Base-by-base conservation (phyloP, 768 basidiomycete genomes). In the Kwoniella europaea region DNA sequence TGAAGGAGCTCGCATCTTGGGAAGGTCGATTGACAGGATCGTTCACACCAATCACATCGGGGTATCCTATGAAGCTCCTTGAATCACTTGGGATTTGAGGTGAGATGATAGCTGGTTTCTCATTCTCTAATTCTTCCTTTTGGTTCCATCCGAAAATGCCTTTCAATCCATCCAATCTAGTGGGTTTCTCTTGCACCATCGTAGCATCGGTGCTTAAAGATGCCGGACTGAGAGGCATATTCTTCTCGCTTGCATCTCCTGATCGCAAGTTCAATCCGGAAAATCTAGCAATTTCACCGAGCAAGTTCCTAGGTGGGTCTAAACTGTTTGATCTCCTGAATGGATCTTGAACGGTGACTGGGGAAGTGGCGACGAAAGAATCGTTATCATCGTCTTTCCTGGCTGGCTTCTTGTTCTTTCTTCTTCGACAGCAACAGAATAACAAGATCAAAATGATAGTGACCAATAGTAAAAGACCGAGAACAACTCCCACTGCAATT, bases 1-100 rank as follows among this genome's bases (percentile, higher is more conserved):
- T 81, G 69, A 83, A 82, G 15, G 79, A 79, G 61, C 77, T 79
- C 3, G 76, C 78, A 43, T 73, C 79, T 35, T 77, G 76, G 12
- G 70, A 69, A 12, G 76, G 72, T 59, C 75, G 64, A 13, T 73
- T 65, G n/a, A 78, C 61, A 13, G 77, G 76, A 44, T 78, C 75
- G n/a, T 64, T 65, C n/a, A 80, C 65, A 0, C 77, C 74, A 63
- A 83, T 82, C 35, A 83, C 80, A 60, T 81, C 82, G 20, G 81
- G 81, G 16, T 74, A 50, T 18, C 76, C 73, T 59, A 77, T 50
- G 73, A 83, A 76, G 43, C 67, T 68, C 58, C 71, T 55, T 16
- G 67, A 65, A 42, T 65, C 67, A 24, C 62, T 55, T 10, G 71
- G 69, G 24, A 75, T 27, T 22, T 65, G 64, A 13, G 78, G 78